These are phyloP conservation scores for Pseudogymnoascus sp. DNA, from an alignment of 2,329 filamentous ascomycete species.

Conservation along the genomic window DNA sequence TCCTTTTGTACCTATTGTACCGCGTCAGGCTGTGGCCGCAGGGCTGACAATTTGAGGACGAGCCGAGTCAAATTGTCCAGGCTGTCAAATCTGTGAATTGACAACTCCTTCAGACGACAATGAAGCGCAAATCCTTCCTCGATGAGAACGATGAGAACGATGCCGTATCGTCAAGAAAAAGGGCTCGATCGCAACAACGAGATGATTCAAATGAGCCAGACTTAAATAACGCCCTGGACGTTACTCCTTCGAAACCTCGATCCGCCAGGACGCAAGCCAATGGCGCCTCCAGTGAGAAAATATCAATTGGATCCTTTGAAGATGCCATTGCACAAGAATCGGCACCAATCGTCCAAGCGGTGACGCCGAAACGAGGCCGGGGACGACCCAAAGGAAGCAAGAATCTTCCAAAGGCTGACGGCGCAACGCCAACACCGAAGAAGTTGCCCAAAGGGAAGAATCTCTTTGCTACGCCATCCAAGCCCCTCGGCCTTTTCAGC, in stretches of 20 bases:
- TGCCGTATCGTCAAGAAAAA: neutral
- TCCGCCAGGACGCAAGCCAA: neutral
- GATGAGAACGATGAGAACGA: neutral
- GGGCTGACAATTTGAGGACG: neutral
- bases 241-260: neutral
- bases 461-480: slow-evolving; percentile 26
- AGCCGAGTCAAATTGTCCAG: neutral
- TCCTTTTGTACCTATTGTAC: neutral
- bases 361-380: neutral
- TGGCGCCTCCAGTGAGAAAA: neutral
- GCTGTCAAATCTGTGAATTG: neutral
- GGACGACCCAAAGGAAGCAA: slow-evolving; percentile 1
- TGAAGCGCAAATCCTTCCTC: neutral
- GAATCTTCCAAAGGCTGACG: neutral
- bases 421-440: slow-evolving; percentile 17
- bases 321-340: neutral
- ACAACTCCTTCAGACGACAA: neutral
- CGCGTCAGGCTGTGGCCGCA: neutral
- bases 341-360: neutral
- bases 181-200: neutral
- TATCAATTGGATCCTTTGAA: neutral
- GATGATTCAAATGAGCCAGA: neutral
- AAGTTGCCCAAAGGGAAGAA: slow-evolving; percentile 19
- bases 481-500: slow-evolving; percentile 3
- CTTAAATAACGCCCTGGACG: neutral